Evolutionary conservation across 2,329 filamentous ascomycete genomes (phyloP), one percentile per base, ranked within the genome.

Genomic region (Davidsoniella virescens): DNA sequence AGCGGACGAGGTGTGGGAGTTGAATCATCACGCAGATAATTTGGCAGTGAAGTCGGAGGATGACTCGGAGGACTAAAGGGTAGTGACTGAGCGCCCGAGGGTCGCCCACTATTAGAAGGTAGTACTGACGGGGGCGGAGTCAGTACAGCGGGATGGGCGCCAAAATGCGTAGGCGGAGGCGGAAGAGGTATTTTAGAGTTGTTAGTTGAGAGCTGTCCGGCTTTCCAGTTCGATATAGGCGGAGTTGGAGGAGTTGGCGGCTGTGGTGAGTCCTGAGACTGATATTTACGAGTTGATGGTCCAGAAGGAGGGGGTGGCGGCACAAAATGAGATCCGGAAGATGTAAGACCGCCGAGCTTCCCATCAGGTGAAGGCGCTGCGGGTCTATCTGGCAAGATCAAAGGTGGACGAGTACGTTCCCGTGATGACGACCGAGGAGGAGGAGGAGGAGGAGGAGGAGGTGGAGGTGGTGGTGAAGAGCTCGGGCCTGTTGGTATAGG

Each of bases 281-380:
- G 8, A 38, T 33, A 38, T 10, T 17, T 33, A 12, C 26, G 6
- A 33, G 8, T 33, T 12, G 26, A 5, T 10, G 10, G 26, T 8
- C 26, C 26, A 33, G 26, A 33, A 33, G 26, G 44, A 9, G 44
- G 44, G 10, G 44, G 44, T 29, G 44, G 44, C 16, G 44, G 44
- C 10, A 36, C 6, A 47, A 37, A 47, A 20, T 47, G 44, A 38
- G 17, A 29, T 10, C 9, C 36, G 14, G 6, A 14, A 14, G 44
- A 12, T 20, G 10, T 12, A 1, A 17, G 8, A 12, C 44, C 29
- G 12, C 14, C n/a, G 20, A 14, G 17, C 38, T 36, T 37, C 9
- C 44, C 44, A 20, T 47, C 44, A 8, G 44, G 44, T 10, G 44
- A 47, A 18, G 44, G 44, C 10, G 44, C 44, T 10, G 33, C 29